These are phyloP conservation scores for Ascochyta rabiei DNA, from an alignment of 2,329 filamentous ascomycete genomes.

Conservation along the genomic window DNA sequence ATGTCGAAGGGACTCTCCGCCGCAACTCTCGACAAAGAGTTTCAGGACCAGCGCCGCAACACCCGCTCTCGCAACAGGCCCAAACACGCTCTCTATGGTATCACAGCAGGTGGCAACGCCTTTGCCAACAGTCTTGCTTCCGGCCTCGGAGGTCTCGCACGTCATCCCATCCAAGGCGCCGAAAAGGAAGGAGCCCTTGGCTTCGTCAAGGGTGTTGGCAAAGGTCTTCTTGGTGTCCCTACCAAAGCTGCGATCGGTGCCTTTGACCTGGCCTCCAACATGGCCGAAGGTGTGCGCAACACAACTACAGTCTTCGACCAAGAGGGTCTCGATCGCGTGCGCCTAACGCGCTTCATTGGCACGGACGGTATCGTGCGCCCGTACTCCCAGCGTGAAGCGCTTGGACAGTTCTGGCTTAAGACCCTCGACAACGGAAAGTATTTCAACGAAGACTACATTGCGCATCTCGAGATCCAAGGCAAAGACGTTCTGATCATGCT, in stretches of 20 bases:
- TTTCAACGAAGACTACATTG: slow-evolving; percentile 97
- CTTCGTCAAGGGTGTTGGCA: slow-evolving; percentile 97
- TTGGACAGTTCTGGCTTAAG: slow-evolving; percentile 98
- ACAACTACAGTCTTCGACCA: slow-evolving; percentile 98
- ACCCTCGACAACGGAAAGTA: slow-evolving; percentile 96
- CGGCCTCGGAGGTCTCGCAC: slow-evolving; percentile 89
- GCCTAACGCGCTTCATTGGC: slow-evolving; percentile 90
- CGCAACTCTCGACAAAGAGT: slow-evolving; percentile 96
- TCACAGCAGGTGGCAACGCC: slow-evolving; percentile 93
- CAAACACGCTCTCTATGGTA: slow-evolving; percentile 95
- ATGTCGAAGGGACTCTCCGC: slow-evolving; percentile 96
- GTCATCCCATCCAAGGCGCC: slow-evolving; percentile 92
- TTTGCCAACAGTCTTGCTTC: slow-evolving; percentile 92
- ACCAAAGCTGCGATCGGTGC: slow-evolving; percentile 97
- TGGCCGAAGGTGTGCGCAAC: slow-evolving; percentile 96
- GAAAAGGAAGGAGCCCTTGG: slow-evolving; percentile 93
- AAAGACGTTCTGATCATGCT: slow-evolving; percentile 82
- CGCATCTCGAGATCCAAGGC: slow-evolving; percentile 87
- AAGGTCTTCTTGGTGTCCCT: slow-evolving; percentile 89
- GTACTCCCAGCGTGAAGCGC: slow-evolving; percentile 91
- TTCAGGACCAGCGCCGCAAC: slow-evolving; percentile 95
- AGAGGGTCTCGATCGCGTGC: slow-evolving; percentile 90
- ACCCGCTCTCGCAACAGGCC: slow-evolving; percentile 90
- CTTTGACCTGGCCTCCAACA: slow-evolving; percentile 94
- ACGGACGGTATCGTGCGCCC: slow-evolving; percentile 92